Evolutionary conservation across 768 basidiomycete species (phyloP).

Genomic region (Termitomyces sp.): DNA sequence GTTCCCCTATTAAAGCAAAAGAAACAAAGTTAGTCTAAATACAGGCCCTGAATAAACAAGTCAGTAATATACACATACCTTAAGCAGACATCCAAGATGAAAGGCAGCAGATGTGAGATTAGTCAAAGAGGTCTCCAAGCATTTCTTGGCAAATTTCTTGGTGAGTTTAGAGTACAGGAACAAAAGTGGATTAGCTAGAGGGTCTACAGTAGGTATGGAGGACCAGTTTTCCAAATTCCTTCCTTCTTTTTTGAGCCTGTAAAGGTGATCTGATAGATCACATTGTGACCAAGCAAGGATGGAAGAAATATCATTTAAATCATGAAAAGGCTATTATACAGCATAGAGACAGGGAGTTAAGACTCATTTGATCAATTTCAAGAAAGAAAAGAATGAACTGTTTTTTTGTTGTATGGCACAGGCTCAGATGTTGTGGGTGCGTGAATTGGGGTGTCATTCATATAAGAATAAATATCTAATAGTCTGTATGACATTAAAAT

Average conservation of each 20-base stretch:
- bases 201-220: neutral
- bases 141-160: neutral
- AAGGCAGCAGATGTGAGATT: neutral
- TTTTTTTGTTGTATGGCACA: neutral
- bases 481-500: neutral
- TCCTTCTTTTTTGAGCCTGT: neutral
- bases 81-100: neutral
- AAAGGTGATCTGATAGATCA: neutral
- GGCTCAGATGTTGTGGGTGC: neutral
- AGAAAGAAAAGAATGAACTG: neutral
- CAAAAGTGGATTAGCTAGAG: neutral
- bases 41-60: too few species aligned
- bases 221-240: neutral
- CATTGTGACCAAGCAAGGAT: neutral
- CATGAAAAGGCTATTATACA: neutral
- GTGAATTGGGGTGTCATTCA: neutral
- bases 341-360: too few species aligned
- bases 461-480: neutral
- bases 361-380: too few species aligned
- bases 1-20: neutral
- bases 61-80: too few species aligned
- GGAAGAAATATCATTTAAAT: neutral
- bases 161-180: neutral
- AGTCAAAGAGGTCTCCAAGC: neutral
- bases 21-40: too few species aligned